These are phyloP conservation scores for Knoxdaviesia capensis DNA, from an alignment of 2,329 filamentous ascomycete species.

Conservation along the genomic window DNA sequence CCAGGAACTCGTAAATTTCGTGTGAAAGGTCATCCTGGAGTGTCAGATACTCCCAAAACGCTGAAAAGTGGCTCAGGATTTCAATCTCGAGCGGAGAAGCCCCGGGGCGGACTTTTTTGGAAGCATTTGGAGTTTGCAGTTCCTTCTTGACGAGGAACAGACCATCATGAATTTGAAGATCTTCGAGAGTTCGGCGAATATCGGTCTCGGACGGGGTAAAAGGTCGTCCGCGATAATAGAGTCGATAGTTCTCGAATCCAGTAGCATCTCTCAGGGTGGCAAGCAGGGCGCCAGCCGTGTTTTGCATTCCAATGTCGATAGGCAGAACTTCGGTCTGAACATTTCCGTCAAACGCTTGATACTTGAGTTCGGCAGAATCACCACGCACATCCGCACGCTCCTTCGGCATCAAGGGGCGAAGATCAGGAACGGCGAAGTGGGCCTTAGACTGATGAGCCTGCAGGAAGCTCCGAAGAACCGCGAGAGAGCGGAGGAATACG, in stretches of 20 bases:
- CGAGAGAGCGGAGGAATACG: conserved; percentile 47
- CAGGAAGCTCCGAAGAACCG: conserved; percentile 47
- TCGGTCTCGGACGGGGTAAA: conserved; percentile 40
- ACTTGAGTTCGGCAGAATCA: conserved; percentile 45
- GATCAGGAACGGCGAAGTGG: conserved; percentile 36
- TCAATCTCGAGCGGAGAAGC: conserved; percentile 52
- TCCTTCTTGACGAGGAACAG: conserved; percentile 46
- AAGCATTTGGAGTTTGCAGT: conserved; percentile 21
- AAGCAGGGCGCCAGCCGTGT: conserved; percentile 50
- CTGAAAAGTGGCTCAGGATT: conserved; percentile 62
- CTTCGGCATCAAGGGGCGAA: conserved; percentile 30
- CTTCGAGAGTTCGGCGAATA: conserved; percentile 40
- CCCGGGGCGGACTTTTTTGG: conserved; percentile 25
- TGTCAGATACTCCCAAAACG: conserved; percentile 63
- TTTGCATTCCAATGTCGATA: conserved; percentile 46
- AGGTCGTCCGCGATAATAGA: conserved; percentile 50
- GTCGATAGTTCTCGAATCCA: conserved; percentile 54
- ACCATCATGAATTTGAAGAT: conserved; percentile 45
- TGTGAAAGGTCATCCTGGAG: conserved; percentile 49
- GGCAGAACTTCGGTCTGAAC: conserved; percentile 37
- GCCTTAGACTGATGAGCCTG: conserved; percentile 41
- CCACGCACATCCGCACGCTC: conserved; percentile 35
- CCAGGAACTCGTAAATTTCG: conserved; percentile 54
- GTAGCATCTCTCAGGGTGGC: conserved; percentile 47
- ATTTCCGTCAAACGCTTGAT: conserved; percentile 50